Conservation (phyloP, 176 grass and related monocot species). For the Sorghum bicolor region Sorghum_bicolor_NCBIv3 NC_012870.2:67329001-67329500, state of each 20-base stretch:
- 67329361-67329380: too few relatives aligned
- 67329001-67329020: conserved; percentile 17
- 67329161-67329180: not conserved
- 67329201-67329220: not conserved
- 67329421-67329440: not conserved
- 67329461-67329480: not conserved
- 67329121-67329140: not conserved
- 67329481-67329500: not conserved
- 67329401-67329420: too few relatives aligned
- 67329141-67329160: not conserved
- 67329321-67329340: too few relatives aligned
- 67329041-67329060: not conserved
- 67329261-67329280: too few relatives aligned
- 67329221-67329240: too few relatives aligned
- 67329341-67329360: not conserved
- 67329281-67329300: not conserved
- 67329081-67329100: not conserved
- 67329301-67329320: not conserved
- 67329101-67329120: not conserved
- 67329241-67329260: too few relatives aligned
- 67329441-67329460: not conserved
- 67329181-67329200: not conserved
- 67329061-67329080: conserved; percentile 16
- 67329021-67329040: not conserved
- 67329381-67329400: too few relatives aligned